Base-by-base conservation (phyloP, 768 basidiomycete genomes). In the Chalciporus sphaerocephalus region DNA sequence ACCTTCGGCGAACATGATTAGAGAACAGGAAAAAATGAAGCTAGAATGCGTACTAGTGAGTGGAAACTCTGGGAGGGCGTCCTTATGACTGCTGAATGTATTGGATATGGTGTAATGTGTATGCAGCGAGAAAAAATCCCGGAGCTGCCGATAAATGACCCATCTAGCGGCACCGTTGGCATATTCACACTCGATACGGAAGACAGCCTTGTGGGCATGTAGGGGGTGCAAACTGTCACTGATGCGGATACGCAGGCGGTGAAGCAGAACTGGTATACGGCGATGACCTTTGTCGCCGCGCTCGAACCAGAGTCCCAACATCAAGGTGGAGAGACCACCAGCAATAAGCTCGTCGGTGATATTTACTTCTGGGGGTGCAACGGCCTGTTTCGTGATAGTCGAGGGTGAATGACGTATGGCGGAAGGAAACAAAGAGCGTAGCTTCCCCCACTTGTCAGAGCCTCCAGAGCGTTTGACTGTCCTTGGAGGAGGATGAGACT, bases 101-200 rank as follows among this genome's bases (percentile, higher is more conserved):
- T 92, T 94, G 8, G 91, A 85, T 16, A 96, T 70, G 1, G 85
- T 73, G 62, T 95, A 96, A 62, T 97, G 93, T 0, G 85, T 77
- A 63, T 97, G 94, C 18, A 99, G 67, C 20, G 86, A 86, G 37
- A 95, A 44, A 59, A 99, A 96, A 63, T 98, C 95, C 50, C 90
- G 83, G 43, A 96, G 74, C 67, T 94, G 85, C 42, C 95, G 84
- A 66, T 92, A 92, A n/a, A 92, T 76, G 22, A 96, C 94, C 95
- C 96, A 99, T 64, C 92, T 74, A 59, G 78, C 82, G 11, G 85
- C 84, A 17, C 92, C 92, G 53, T 95, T 93, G 0, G 92, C 95
- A 63, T 99, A 98, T 65, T 96, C 90, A 62, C 93, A 97, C 65
- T 94, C 92, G 54, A 94, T 92, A 13, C 91, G 80, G 62, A 94